phyloP scores from a whole-genome alignment of 305 asterid species.

The Ajuga reptans region DNA sequence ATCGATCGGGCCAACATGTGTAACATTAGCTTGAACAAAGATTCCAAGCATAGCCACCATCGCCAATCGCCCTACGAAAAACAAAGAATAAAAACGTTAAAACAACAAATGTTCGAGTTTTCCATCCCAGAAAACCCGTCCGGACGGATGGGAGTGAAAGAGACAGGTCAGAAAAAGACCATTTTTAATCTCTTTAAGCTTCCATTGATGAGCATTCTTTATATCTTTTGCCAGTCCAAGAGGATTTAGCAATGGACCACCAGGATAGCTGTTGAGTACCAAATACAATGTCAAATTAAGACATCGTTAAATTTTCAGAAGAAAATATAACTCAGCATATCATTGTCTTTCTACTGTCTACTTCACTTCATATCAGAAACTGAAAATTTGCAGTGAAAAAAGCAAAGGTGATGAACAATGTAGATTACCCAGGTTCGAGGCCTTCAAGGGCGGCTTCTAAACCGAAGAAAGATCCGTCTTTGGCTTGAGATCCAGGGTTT shows the following conservation, averaged over 20 bases:
- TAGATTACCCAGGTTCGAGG: constrained; percentile 62
- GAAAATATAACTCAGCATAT: too few species aligned
- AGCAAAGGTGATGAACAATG: not conserved
- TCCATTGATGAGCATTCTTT: constrained; percentile 72
- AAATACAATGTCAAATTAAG: not conserved
- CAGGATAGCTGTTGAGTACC: constrained; percentile 55
- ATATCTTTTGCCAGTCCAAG: constrained; percentile 80
- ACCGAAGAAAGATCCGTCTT: constrained; percentile 60
- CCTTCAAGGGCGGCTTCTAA: constrained; percentile 71
- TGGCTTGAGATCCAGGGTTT: constrained; percentile 74
- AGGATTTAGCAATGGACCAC: constrained; percentile 85
- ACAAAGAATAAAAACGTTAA: not conserved
- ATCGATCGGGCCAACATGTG: constrained; percentile 80
- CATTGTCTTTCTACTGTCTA: not conserved
- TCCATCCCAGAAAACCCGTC: too few species aligned
- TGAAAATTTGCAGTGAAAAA: not conserved
- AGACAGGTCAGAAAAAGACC: constrained; percentile 36
- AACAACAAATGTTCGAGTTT: not conserved
- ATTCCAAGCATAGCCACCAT: constrained; percentile 89
- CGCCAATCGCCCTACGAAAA: constrained; percentile 60
- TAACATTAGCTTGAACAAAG: constrained; percentile 75
- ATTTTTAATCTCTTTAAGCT: constrained; percentile 86
- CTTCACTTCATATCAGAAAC: not conserved
- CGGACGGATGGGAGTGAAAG: too few species aligned
- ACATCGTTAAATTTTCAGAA: not conserved